phyloP scores from a whole-genome alignment of 176 grass and related monocot species.

The Ensete glaucum region DNA sequence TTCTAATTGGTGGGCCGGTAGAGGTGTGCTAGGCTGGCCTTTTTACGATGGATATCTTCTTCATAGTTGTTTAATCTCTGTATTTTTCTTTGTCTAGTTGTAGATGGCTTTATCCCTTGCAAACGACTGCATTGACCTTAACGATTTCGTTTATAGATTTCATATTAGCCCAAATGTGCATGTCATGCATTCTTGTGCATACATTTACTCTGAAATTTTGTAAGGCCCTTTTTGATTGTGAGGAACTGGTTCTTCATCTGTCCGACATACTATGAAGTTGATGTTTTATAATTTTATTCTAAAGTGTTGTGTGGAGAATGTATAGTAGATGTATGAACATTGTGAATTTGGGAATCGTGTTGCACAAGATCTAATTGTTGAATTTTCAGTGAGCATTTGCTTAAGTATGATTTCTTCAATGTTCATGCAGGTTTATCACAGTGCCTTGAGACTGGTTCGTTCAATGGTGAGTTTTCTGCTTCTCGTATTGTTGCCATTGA shows the following conservation, averaged over 20 bases:
- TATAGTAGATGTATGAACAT: neutral
- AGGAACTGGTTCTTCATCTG: neutral
- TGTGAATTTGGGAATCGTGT: neutral
- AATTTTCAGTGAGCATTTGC: neutral
- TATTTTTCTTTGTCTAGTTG: too few species aligned
- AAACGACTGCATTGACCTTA: neutral
- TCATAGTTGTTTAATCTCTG: too few species aligned
- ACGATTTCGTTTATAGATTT: neutral
- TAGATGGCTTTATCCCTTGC: too few species aligned
- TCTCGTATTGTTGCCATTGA: neutral
- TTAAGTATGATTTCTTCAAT: neutral
- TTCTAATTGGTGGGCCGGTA: too few species aligned
- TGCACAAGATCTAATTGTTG: neutral
- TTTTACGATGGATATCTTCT: too few species aligned
- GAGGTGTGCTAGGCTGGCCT: too few species aligned
- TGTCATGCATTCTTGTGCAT: neutral
- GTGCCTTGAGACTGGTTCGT: conserved; percentile 82
- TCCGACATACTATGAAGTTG: neutral
- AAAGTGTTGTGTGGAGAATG: too few species aligned
- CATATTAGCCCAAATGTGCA: neutral
- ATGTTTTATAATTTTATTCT: neutral
- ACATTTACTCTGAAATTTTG: neutral
- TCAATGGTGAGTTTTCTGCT: conserved; percentile 53
- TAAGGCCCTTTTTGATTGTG: neutral
- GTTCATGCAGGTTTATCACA: conserved; percentile 78